These are phyloP conservation scores for Ramalina intermedia DNA, from an alignment of 495 filamentous ascomycete species.

Conservation along the genomic window DNA sequence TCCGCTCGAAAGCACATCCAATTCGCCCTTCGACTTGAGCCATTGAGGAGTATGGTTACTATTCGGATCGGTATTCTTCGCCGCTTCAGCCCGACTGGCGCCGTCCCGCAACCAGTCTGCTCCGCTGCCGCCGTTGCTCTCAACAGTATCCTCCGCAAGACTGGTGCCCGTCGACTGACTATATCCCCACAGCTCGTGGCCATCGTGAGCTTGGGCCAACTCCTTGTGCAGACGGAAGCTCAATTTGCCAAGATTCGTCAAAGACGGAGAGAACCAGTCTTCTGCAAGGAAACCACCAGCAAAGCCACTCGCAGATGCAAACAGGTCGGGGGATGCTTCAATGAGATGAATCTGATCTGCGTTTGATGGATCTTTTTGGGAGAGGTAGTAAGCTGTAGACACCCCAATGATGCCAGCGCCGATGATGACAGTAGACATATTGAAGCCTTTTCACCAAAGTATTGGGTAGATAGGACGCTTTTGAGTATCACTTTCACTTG, in stretches of 20 bases:
- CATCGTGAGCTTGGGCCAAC: conserved; percentile 46
- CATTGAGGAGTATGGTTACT: conserved; percentile 31
- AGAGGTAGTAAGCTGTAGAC: conserved; percentile 66
- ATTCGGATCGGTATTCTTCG: conserved; percentile 18
- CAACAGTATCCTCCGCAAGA: conserved; percentile 21
- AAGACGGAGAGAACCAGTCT: conserved; percentile 50
- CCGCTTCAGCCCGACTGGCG: conserved; percentile 46
- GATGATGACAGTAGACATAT: conserved; percentile 52
- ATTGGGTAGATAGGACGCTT: too few relatives aligned
- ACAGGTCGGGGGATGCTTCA: conserved; percentile 48
- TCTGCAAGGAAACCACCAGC: conserved; percentile 62
- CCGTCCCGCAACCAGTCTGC: conserved; percentile 52
- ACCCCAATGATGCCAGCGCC: conserved; percentile 67
- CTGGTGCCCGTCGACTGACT: conserved; percentile 47
- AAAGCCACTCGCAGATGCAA: conserved; percentile 57
- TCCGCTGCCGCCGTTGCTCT: conserved; percentile 24
- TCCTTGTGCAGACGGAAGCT: conserved; percentile 54
- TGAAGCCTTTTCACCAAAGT: background rate
- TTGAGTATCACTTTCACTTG: too few relatives aligned
- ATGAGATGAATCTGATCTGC: conserved; percentile 48
- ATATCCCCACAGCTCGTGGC: conserved; percentile 54
- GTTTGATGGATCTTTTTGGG: conserved; percentile 33
- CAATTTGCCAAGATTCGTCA: conserved; percentile 44
- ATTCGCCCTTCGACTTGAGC: conserved; percentile 39
- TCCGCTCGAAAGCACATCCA: conserved; percentile 50